A percentile compares a stretch with the other conserved stretches of the same genome.
Evolutionary conservation across 2,329 filamentous ascomycete species (phyloP).

Genomic region (Microdochium paspali): DNA sequence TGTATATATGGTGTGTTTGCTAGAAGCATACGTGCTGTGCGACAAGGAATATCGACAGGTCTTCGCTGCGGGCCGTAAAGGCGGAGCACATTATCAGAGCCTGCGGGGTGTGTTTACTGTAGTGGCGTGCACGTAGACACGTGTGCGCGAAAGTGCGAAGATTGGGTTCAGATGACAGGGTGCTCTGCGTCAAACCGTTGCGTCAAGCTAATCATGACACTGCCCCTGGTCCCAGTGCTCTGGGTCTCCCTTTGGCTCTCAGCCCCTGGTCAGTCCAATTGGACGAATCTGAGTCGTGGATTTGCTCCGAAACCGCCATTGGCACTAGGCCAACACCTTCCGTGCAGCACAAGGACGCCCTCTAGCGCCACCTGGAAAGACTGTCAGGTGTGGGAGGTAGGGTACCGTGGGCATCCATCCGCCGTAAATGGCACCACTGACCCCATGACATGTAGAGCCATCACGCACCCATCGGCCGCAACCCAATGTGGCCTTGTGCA

Average conservation of each 20-base stretch:
- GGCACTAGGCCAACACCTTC: background rate
- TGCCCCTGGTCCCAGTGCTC: background rate
- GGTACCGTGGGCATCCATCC: no score
- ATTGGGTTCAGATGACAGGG: constrained; percentile 1
- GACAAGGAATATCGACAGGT: no score
- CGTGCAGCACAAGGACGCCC: background rate
- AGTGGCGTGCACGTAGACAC: background rate
- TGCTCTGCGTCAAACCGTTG: constrained; percentile 1
- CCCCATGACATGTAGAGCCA: background rate
- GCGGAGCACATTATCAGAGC: no score
- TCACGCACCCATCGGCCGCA: background rate
- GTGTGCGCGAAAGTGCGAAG: background rate
- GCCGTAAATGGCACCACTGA: background rate
- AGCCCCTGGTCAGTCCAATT: background rate
- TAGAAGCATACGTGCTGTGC: no score
- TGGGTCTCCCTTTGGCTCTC: background rate
- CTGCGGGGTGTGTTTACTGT: background rate
- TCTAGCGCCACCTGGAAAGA: background rate
- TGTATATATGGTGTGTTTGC: no score
- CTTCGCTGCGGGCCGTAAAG: no score
- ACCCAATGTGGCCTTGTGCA: background rate
- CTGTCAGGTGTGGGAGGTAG: background rate
- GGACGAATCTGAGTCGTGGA: background rate
- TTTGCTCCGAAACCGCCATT: background rate
- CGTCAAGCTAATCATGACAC: constrained; percentile 1